Percentiles rank a stretch among this genome's conserved stretches.
These are phyloP conservation scores for Lodderomyces metapsilosis DNA, from an alignment of 1,139 yeast genomes.

Conservation along the genomic window DNA sequence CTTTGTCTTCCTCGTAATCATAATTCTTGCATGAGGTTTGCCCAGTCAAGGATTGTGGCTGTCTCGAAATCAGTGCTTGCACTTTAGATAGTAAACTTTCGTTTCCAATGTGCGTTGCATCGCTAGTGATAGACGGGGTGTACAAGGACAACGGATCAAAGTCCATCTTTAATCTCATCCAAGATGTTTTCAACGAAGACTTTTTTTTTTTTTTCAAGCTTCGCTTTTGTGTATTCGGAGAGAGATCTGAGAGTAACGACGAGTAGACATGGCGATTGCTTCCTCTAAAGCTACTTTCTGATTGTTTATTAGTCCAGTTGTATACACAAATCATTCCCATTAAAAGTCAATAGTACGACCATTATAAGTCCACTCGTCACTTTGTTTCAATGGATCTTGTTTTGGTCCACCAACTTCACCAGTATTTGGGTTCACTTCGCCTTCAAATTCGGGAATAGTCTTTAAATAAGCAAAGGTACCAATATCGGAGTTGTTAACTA, in stretches of 20 bases:
- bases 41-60: background rate
- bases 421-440: constrained; percentile 86
- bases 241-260: background rate
- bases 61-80: background rate
- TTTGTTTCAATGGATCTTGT: constrained; percentile 87
- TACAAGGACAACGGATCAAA: constrained; percentile 47
- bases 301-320: background rate
- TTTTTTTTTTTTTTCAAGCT: background rate
- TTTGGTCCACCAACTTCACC: constrained; percentile 99
- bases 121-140: constrained; percentile 23
- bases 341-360: constrained; percentile 95
- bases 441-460: constrained; percentile 93
- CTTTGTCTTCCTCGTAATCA: constrained; percentile 14
- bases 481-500: constrained; percentile 37
- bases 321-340: background rate
- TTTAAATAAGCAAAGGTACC: constrained; percentile 66
- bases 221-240: background rate
- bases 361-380: constrained; percentile 81
- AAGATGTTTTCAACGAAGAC: background rate
- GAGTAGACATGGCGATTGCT: background rate
- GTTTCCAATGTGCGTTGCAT: background rate
- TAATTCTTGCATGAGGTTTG: background rate
- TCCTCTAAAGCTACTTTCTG: background rate
- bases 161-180: constrained; percentile 20
- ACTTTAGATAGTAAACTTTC: background rate